Evolutionary conservation across 352 stramenopile genomes (phyloP), one percentile per base, ranked within the genome.

Genomic region (Phytophthora litchii): DNA sequence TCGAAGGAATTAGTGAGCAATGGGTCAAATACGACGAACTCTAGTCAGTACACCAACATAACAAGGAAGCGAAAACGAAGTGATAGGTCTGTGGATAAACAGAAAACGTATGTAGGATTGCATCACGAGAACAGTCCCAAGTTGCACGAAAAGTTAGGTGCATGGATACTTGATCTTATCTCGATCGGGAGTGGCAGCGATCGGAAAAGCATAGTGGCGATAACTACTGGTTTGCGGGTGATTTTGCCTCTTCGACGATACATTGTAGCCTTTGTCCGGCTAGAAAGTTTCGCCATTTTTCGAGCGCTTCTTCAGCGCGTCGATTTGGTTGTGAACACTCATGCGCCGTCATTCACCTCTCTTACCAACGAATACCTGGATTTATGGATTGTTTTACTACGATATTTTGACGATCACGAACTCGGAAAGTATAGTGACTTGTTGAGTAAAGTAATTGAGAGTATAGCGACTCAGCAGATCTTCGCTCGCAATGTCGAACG

Each of bases 171-270:
- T 35, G 53, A 70, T 25, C 64, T 87, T 27, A 41, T 85, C 1
- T 72, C 70, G n/a, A 65, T 80, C n/a, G 60, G 49, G 9, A 66
- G 55, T 60, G 66, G 58, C 20, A 74, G 51, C 17, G 62, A 64
- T 25, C 54, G 41, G 16, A 70, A 54, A 41, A 72, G 67, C 25
- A 58, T 83, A 31, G 34, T 60, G 4, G 67, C 62, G 4, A 47
- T 85, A 34, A 72, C 63, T 10, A 54, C 65, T 21, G 64, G 49
- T 20, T 52, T 87, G 35, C 70, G 76, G 29, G n/a, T 87, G 12
- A 34, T 85, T 23, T 53, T 85, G n/a, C 77, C 77, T 14, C 70
- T 87, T 54, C 74, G 76, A 47, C 72, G 69, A 4, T 69, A 63
- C 14, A 79, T 85, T 47, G 36, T 62, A 21, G 63, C 54, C 10